Evolutionary conservation across 2,329 filamentous ascomycete species (phyloP).

Genomic region (Fusarium burgessii): DNA sequence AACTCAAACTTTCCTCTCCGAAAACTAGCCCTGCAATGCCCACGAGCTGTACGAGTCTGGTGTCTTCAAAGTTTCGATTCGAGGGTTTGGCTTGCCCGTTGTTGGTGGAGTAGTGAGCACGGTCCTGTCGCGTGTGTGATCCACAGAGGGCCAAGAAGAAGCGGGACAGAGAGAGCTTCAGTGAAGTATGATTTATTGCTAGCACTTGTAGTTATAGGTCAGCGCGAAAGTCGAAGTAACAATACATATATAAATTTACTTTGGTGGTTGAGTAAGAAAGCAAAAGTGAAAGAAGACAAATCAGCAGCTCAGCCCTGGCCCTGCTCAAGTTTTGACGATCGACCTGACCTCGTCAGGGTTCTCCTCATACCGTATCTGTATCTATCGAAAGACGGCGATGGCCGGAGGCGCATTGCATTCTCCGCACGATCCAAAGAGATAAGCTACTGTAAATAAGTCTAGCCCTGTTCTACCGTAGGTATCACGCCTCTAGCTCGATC

Average conservation of each 20-base stretch:
- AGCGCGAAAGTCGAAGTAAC: not conserved
- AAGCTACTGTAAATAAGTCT: constrained; percentile 34
- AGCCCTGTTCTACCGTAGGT: constrained; percentile 39
- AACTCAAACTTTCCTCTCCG: constrained; percentile 11
- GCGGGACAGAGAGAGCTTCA: constrained; percentile 29
- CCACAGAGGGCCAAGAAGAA: constrained; percentile 38
- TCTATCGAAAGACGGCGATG: constrained; percentile 36
- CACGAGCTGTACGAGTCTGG: constrained; percentile 28
- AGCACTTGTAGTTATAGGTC: not conserved
- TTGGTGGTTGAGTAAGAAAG: not conserved
- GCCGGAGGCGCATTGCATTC: constrained; percentile 23
- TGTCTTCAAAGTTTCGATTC: constrained; percentile 32
- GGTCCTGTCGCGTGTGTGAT: constrained; percentile 41
- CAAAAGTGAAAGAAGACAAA: constrained; percentile 17
- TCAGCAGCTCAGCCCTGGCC: constrained; percentile 18
- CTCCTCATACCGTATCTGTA: constrained; percentile 37
- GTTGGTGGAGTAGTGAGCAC: constrained; percentile 43
- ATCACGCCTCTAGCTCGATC: constrained; percentile 40
- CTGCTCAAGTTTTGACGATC: constrained; percentile 37
- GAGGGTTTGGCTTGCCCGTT: constrained; percentile 37
- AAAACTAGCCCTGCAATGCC: constrained; percentile 43
- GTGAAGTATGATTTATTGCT: constrained; percentile 10
- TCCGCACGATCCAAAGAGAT: constrained; percentile 45
- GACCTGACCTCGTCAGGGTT: constrained; percentile 32
- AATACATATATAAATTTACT: not conserved